A percentile compares a stretch with the other conserved stretches of the same genome.
These are phyloP conservation scores for Medicago arabica DNA, from an alignment of 306 rosid species.

Conservation along the genomic window DNA sequence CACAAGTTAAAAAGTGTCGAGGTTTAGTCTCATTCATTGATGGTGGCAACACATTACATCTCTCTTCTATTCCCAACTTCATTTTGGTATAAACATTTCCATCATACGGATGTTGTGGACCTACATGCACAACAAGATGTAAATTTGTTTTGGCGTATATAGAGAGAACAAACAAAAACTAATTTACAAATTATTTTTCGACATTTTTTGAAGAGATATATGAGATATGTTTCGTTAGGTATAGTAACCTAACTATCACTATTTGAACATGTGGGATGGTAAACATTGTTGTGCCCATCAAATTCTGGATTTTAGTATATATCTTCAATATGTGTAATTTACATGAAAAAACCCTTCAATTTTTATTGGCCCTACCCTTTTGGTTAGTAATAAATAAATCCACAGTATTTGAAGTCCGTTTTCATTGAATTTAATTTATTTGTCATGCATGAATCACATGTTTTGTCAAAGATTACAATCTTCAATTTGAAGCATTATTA, in stretches of 20 bases:
- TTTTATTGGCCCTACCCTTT: slow-evolving; percentile 31
- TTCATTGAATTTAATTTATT: slow-evolving; percentile 25
- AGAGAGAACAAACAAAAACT: slow-evolving; percentile 4
- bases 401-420: not conserved
- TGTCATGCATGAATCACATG: slow-evolving; percentile 56
- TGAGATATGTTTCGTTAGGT: slow-evolving; percentile 47
- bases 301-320: slow-evolving; percentile 12
- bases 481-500: slow-evolving; percentile 31
- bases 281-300: slow-evolving; percentile 39
- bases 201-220: slow-evolving; percentile 7
- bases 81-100: slow-evolving; percentile 27
- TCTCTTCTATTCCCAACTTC: slow-evolving; percentile 31
- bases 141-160: slow-evolving; percentile 17
- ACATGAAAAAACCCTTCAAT: slow-evolving; percentile 20
- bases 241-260: slow-evolving; percentile 45
- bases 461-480: slow-evolving; percentile 45
- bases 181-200: not conserved
- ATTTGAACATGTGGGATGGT: slow-evolving; percentile 49
- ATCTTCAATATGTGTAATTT: slow-evolving; percentile 11
- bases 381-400: not conserved
- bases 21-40: slow-evolving; percentile 28
- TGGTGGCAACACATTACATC: slow-evolving; percentile 46
- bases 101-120: slow-evolving; percentile 40
- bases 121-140: slow-evolving; percentile 12
- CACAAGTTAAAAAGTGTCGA: slow-evolving; percentile 26